Evolutionary conservation across 2,329 filamentous ascomycete genomes (phyloP).

Genomic region (Cercospora sp.): DNA sequence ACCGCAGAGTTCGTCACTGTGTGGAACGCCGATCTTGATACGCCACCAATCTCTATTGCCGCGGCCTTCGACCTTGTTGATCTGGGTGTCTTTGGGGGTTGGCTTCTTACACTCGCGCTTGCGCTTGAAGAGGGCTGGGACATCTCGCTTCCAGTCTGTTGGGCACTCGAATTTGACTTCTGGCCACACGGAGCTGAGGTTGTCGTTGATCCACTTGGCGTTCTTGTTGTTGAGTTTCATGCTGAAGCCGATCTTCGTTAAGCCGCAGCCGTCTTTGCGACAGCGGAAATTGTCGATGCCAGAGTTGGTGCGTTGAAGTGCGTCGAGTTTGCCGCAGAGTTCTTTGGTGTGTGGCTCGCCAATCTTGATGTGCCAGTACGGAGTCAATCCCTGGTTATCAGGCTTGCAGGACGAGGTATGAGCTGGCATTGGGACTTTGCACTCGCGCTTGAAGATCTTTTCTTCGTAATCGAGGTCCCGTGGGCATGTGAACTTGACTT

Average conservation of each 20-base stretch:
- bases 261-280: slow-evolving; percentile 1
- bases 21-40: slow-evolving; percentile 2
- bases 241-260: background rate
- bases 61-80: background rate
- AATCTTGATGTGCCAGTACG: slow-evolving; percentile 2
- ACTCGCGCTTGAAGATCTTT: background rate
- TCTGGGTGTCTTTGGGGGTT: background rate
- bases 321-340: background rate
- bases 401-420: background rate
- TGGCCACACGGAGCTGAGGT: background rate
- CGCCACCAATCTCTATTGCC: background rate
- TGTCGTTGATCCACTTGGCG: background rate
- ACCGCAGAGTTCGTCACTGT: background rate
- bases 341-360: background rate
- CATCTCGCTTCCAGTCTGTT: background rate
- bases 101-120: background rate
- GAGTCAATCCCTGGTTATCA: background rate
- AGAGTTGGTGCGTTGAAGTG: background rate
- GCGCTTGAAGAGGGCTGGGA: background rate
- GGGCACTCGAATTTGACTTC: background rate
- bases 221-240: background rate
- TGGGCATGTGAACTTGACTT: background rate
- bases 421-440: background rate
- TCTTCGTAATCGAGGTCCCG: background rate
- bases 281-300: background rate